Percentiles rank a stretch among this genome's conserved stretches.
Evolutionary conservation across 768 basidiomycete genomes (phyloP).

Genomic region (Kwoniella newhampshirensis): DNA sequence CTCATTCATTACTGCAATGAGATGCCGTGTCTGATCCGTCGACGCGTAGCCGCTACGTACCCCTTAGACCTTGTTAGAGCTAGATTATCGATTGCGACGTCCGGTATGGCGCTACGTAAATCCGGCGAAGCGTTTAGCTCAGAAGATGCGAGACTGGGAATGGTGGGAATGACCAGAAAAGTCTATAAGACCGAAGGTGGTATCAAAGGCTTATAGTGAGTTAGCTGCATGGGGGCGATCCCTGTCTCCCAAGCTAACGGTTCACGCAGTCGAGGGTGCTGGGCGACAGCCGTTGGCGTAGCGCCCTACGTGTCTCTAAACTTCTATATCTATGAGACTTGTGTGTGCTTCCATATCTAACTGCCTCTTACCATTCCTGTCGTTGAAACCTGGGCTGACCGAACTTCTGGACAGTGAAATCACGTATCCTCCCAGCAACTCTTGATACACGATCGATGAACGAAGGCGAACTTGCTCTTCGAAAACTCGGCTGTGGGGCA

Average conservation of each 20-base stretch:
- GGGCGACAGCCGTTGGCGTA: conserved; percentile 62
- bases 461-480: conserved; percentile 32
- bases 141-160: conserved; percentile 55
- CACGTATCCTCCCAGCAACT: conserved; percentile 30
- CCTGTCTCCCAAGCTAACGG: conserved; percentile 2
- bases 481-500: conserved; percentile 79
- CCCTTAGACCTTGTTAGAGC: conserved; percentile 92
- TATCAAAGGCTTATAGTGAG: conserved; percentile 76
- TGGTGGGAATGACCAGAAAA: conserved; percentile 85
- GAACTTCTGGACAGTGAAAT: conserved; percentile 24
- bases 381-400: conserved; percentile 56
- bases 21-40: background rate
- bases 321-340: conserved; percentile 91
- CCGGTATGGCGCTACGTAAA: conserved; percentile 61
- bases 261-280: conserved; percentile 36
- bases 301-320: conserved; percentile 78
- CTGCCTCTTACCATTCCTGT: conserved; percentile 57
- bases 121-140: conserved; percentile 54
- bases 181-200: conserved; percentile 93
- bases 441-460: conserved; percentile 1
- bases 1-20: background rate
- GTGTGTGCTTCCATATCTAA: conserved; percentile 57
- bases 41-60: conserved; percentile 58
- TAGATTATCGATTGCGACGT: conserved; percentile 86
- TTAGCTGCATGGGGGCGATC: background rate